A percentile compares a stretch with the other conserved stretches of the same genome.
These are phyloP conservation scores for Viola pubescens DNA, from an alignment of 441 rosid genomes.

Conservation along the genomic window DNA sequence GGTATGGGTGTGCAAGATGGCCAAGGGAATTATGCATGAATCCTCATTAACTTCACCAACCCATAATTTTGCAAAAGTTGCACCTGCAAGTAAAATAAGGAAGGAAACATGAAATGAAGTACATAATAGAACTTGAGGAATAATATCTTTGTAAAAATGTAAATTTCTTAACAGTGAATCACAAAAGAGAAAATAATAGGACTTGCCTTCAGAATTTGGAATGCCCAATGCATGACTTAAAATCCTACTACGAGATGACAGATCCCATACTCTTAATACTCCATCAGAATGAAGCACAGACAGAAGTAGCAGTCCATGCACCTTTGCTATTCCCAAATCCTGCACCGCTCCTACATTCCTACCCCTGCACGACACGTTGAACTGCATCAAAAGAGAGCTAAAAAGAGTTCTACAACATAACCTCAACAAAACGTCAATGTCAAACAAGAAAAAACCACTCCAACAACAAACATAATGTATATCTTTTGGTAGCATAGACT, in stretches of 20 bases:
- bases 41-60: constrained; percentile 45
- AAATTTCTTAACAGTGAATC: neutral
- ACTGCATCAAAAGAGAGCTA: constrained; percentile 1
- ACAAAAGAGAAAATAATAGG: constrained; percentile 9
- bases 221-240: constrained; percentile 45
- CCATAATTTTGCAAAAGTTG: constrained; percentile 52
- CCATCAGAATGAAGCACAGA: constrained; percentile 76
- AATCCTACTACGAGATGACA: constrained; percentile 41
- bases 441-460: neutral
- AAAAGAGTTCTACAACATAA: constrained; percentile 1
- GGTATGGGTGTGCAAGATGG: constrained; percentile 43
- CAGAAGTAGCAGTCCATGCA: constrained; percentile 38
- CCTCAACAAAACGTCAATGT: neutral
- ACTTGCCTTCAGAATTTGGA: constrained; percentile 58
- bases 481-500: no score
- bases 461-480: no score
- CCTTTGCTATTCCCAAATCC: constrained; percentile 51
- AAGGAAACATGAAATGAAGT: constrained; percentile 10
- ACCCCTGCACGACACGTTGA: constrained; percentile 43
- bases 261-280: constrained; percentile 68
- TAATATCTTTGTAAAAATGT: neutral
- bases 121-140: constrained; percentile 1
- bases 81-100: constrained; percentile 41
- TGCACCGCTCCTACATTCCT: constrained; percentile 54
- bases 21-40: constrained; percentile 53